Evolutionary conservation across 2,329 filamentous ascomycete genomes (phyloP), one percentile per base, ranked within the genome.

Genomic region (Fusarium staphyleae): DNA sequence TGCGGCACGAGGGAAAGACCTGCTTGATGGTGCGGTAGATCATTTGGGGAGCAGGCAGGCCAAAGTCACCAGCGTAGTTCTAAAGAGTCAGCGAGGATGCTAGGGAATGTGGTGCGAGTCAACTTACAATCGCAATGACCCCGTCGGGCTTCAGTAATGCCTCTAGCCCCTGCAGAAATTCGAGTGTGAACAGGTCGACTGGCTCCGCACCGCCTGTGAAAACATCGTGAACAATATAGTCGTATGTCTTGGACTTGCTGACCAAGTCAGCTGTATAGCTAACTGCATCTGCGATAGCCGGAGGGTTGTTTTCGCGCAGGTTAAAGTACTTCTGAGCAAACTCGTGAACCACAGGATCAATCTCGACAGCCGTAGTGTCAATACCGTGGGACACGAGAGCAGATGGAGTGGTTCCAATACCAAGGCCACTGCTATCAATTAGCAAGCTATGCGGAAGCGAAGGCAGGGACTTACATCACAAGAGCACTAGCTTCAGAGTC

Each of bases 181-280:
- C 88, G 5, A 87, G 73, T 0, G 93, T 98, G 74, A 99, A 99
- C 7, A 99, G 84, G 7, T 87, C 80, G 3, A 93, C 85, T 1
- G 95, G 95, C 72, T 98, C 95, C 0, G 92, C 93, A 45, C 95
- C 95, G 18, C 95, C 95, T 1, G 95, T 99, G 72, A 99, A 99
- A 18, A 99, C 95, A 65, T 99, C 95, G 72, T 99, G 95, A 47
- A 99, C 82, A 68, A 99, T 95, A 77, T 96, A 98, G 75, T 97
- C 88, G 72, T 89, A 99, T 22, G 78, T 78, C 39, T 78, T 72
- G 7, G 76, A 66, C 22, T 74, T 64, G 43, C 74, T 68, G 48
- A 77, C 77, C 40, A 81, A 69, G 45, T 74, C 68, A 37, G 78
- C 73, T 14, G 85, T 82, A 72, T 87, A 96, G n/a, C 77, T 75